Percentiles rank a stretch among this genome's conserved stretches.
Evolutionary conservation across 164 flowering plant genomes (phyloP).

Genomic region (Macadamia tetraphylla): DNA sequence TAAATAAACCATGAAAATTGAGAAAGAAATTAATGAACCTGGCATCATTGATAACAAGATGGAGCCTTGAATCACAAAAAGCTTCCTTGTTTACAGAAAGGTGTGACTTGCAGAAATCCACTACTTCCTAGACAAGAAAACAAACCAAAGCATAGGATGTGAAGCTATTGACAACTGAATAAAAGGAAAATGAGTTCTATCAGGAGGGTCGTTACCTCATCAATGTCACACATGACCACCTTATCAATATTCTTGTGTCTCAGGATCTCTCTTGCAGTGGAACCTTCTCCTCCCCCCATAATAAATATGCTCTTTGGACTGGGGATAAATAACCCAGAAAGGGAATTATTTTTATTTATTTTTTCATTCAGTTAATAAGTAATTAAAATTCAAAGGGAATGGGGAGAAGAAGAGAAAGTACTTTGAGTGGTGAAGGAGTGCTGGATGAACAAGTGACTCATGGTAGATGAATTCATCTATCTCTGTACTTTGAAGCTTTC

Average conservation of each 20-base stretch:
- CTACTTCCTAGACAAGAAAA: slow-evolving; percentile 62
- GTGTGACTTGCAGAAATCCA: slow-evolving; percentile 79
- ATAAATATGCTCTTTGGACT: slow-evolving; percentile 71
- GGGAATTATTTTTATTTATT: not conserved
- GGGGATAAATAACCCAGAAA: not conserved
- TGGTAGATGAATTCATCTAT: slow-evolving; percentile 92
- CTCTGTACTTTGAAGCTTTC: slow-evolving; percentile 96
- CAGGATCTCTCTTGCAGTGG: slow-evolving; percentile 83
- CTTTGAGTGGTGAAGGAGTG: slow-evolving; percentile 78
- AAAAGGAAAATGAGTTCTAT: too few species aligned
- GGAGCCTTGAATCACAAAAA: slow-evolving; percentile 63
- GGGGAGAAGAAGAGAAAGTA: slow-evolving; percentile 6
- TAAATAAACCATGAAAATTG: not conserved
- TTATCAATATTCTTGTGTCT: slow-evolving; percentile 60
- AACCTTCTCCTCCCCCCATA: slow-evolving; percentile 97
- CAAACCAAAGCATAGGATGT: not conserved
- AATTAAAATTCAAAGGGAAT: not conserved
- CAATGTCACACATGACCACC: slow-evolving; percentile 91
- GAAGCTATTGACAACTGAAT: too few species aligned
- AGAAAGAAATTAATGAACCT: slow-evolving; percentile 24
- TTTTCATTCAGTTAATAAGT: not conserved
- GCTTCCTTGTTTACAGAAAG: slow-evolving; percentile 72
- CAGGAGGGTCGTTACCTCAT: slow-evolving; percentile 42
- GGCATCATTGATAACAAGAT: slow-evolving; percentile 90
- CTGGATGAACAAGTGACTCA: slow-evolving; percentile 89